Conservation (phyloP, 176 grass and related monocot species). For the Musa schizocarpa region DNA sequence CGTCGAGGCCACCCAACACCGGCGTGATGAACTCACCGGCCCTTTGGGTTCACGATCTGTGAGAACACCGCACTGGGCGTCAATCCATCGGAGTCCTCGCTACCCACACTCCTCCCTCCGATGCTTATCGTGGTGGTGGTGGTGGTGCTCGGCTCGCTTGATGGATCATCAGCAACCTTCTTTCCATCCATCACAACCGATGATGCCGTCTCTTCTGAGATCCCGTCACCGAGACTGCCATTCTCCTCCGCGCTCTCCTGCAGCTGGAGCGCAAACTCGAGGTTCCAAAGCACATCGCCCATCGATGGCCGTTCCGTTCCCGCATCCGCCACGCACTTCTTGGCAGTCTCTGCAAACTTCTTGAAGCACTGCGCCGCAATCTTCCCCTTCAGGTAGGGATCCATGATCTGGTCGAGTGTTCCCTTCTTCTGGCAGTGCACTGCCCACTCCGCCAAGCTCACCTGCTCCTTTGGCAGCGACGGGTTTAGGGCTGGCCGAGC, state of each 20-base stretch:
- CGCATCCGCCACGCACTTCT: not conserved
- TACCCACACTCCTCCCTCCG: too few species aligned
- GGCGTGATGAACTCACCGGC: too few species aligned
- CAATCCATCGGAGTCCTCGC: too few species aligned
- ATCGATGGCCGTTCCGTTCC: not conserved
- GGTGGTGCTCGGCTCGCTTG: not conserved
- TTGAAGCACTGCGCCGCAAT: not conserved
- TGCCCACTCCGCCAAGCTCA: conserved; percentile 3
- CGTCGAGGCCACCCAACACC: too few species aligned
- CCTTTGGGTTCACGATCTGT: too few species aligned
- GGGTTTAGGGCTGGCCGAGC: conserved; percentile 25
- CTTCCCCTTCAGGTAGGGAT: not conserved
- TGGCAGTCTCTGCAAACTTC: conserved; percentile 1
- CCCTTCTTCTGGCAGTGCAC: not conserved
- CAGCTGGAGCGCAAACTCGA: not conserved
- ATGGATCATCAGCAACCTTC: too few species aligned
- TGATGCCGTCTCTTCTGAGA: not conserved
- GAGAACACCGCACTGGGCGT: too few species aligned
- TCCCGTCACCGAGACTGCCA: not conserved
- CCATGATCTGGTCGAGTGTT: not conserved
- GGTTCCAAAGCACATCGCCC: conserved; percentile 1
- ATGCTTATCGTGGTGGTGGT: not conserved
- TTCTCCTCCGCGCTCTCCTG: not conserved
- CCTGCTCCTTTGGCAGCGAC: not conserved
- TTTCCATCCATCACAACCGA: too few species aligned